Percentiles rank a stretch among this genome's conserved stretches.
Evolutionary conservation across 2,329 filamentous ascomycete species (phyloP).

Genomic region (Dactylellina drechsleri): DNA sequence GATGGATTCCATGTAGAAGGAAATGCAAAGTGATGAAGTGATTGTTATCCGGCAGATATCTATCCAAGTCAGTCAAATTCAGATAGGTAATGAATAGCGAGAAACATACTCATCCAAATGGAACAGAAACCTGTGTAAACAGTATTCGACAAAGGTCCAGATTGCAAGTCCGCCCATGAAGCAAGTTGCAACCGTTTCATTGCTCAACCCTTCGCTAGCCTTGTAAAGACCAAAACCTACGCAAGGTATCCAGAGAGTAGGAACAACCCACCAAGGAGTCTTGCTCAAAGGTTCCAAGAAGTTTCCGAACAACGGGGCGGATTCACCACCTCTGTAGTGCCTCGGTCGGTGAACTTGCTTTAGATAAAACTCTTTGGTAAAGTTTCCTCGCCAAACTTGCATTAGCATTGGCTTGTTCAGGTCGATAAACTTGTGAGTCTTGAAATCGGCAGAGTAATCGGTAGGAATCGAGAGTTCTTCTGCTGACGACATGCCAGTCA

Average conservation of each 20-base stretch:
- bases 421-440: conserved; percentile 92
- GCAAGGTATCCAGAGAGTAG: conserved; percentile 83
- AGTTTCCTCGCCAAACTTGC: conserved; percentile 88
- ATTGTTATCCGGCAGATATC: conserved; percentile 88
- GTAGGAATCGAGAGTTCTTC: conserved; percentile 90
- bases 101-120: conserved; percentile 84
- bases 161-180: conserved; percentile 80
- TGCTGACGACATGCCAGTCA: conserved; percentile 87
- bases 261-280: conserved; percentile 93
- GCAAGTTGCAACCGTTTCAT: conserved; percentile 62
- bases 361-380: conserved; percentile 94
- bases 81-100: background rate
- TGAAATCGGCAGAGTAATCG: conserved; percentile 78
- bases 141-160: conserved; percentile 92
- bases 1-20: conserved; percentile 93
- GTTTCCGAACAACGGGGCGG: conserved; percentile 94
- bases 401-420: conserved; percentile 82
- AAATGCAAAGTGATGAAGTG: conserved; percentile 89
- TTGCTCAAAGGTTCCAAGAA: conserved; percentile 97
- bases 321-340: conserved; percentile 92
- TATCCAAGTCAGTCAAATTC: conserved; percentile 61
- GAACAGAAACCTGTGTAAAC: conserved; percentile 88
- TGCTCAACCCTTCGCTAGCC: conserved; percentile 70
- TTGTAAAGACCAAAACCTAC: conserved; percentile 77
- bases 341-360: conserved; percentile 94